phyloP scores from a whole-genome alignment of 768 basidiomycete species.

The Neoboletus magnificus region DNA sequence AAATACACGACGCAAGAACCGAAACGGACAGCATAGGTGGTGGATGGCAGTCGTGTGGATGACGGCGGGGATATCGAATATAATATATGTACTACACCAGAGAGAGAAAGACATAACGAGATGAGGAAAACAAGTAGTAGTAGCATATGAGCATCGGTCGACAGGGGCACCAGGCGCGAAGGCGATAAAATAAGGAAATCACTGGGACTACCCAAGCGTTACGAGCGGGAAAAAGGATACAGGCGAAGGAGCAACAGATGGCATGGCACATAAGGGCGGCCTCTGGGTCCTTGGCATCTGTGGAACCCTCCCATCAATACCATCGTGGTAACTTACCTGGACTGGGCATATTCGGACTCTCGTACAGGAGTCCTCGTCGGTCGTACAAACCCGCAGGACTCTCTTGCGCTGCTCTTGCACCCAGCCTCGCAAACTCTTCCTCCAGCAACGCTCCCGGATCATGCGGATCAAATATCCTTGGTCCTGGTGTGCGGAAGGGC shows the following conservation, averaged over 20 bases:
- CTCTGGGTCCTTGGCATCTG: not conserved
- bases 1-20: slow-evolving; percentile 1
- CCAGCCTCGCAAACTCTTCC: slow-evolving; percentile 64
- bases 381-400: slow-evolving; percentile 71
- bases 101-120: slow-evolving; percentile 6
- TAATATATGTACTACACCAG: slow-evolving; percentile 3
- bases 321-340: slow-evolving; percentile 52
- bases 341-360: slow-evolving; percentile 65
- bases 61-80: not conserved
- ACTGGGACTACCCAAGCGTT: not conserved
- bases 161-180: not conserved
- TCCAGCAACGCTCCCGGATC: slow-evolving; percentile 66
- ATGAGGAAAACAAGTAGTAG: not conserved
- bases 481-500: slow-evolving; percentile 49
- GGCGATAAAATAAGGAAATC: not conserved
- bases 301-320: slow-evolving; percentile 40
- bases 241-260: not conserved
- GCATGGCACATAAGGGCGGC: not conserved
- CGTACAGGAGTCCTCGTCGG: slow-evolving; percentile 57
- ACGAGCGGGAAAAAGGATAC: not conserved
- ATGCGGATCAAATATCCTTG: slow-evolving; percentile 62
- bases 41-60: not conserved
- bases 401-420: slow-evolving; percentile 42
- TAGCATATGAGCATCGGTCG: not conserved
- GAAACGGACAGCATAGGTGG: not conserved